Percentiles rank a stretch among this genome's conserved stretches.
Evolutionary conservation across 371 early-diverging fungal genomes (phyloP).

Genomic region (Mycotypha africana): DNA sequence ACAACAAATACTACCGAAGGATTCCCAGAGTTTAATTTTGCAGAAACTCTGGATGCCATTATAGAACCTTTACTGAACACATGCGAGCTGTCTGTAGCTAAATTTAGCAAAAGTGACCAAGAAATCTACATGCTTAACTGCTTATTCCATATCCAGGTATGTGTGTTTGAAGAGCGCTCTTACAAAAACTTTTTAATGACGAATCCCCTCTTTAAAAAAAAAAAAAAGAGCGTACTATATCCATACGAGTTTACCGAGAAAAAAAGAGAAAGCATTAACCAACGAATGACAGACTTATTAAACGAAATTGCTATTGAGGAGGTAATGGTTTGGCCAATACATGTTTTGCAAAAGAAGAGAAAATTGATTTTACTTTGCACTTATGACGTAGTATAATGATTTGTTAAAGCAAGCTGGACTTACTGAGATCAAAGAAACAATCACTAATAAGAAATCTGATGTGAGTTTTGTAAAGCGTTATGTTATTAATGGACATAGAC

Average conservation of each 20-base stretch:
- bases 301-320: constrained; percentile 35
- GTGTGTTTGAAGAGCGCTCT: too few species aligned
- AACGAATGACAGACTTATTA: constrained; percentile 24
- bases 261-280: constrained; percentile 22
- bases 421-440: constrained; percentile 23
- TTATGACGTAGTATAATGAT: constrained; percentile 18
- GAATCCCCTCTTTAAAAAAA: too few species aligned
- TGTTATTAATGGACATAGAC: too few species aligned
- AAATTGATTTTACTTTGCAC: not conserved
- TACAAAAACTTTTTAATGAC: too few species aligned
- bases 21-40: constrained; percentile 52
- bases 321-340: too few species aligned
- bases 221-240: constrained; percentile 14
- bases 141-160: constrained; percentile 63
- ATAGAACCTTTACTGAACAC: constrained; percentile 70
- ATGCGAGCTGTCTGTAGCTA: constrained; percentile 56
- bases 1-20: constrained; percentile 22
- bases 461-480: too few species aligned
- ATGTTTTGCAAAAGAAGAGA: not conserved
- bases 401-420: constrained; percentile 45
- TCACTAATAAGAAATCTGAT: constrained; percentile 28
- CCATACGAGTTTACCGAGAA: constrained; percentile 31
- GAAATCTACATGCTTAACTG: constrained; percentile 76
- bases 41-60: constrained; percentile 59
- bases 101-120: constrained; percentile 52